These are phyloP conservation scores for Aaosphaeria pasadenensis DNA, from an alignment of 2,329 filamentous ascomycete species.

Conservation along the genomic window DNA sequence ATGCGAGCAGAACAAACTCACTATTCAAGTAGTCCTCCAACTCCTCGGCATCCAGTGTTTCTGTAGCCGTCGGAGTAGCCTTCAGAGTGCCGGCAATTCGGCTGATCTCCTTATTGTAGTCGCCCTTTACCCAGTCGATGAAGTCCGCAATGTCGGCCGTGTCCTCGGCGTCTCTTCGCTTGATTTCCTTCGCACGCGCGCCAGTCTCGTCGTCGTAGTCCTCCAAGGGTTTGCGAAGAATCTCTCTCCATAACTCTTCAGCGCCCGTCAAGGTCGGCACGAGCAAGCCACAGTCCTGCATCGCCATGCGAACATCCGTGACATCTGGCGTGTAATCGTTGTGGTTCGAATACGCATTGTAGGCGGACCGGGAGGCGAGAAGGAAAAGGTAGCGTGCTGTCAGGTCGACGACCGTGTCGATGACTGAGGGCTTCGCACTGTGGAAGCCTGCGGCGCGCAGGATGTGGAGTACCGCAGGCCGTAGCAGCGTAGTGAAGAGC, in stretches of 20 bases:
- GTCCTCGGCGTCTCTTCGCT: slow-evolving; percentile 64
- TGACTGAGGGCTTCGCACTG: slow-evolving; percentile 72
- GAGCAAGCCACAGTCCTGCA: slow-evolving; percentile 77
- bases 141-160: slow-evolving; percentile 74
- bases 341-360: slow-evolving; percentile 69
- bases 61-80: slow-evolving; percentile 38
- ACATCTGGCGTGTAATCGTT: slow-evolving; percentile 62
- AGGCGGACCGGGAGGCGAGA: slow-evolving; percentile 69
- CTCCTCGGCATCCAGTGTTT: slow-evolving; percentile 44
- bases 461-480: slow-evolving; percentile 84
- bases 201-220: slow-evolving; percentile 41
- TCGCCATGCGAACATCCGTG: slow-evolving; percentile 79
- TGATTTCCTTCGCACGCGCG: slow-evolving; percentile 41
- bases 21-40: slow-evolving; percentile 49
- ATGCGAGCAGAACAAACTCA: slow-evolving; percentile 13
- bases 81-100: slow-evolving; percentile 70
- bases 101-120: slow-evolving; percentile 74
- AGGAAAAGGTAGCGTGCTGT: slow-evolving; percentile 76
- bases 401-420: slow-evolving; percentile 86
- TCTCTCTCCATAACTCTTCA: slow-evolving; percentile 65
- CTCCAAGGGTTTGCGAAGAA: slow-evolving; percentile 43
- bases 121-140: slow-evolving; percentile 72
- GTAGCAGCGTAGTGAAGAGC: slow-evolving; percentile 74
- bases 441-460: slow-evolving; percentile 90
- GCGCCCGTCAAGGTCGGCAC: slow-evolving; percentile 63